Percentiles rank a stretch among this genome's conserved stretches.
phyloP scores from a whole-genome alignment of 2,329 filamentous ascomycete genomes.

The Claviceps sp. region DNA sequence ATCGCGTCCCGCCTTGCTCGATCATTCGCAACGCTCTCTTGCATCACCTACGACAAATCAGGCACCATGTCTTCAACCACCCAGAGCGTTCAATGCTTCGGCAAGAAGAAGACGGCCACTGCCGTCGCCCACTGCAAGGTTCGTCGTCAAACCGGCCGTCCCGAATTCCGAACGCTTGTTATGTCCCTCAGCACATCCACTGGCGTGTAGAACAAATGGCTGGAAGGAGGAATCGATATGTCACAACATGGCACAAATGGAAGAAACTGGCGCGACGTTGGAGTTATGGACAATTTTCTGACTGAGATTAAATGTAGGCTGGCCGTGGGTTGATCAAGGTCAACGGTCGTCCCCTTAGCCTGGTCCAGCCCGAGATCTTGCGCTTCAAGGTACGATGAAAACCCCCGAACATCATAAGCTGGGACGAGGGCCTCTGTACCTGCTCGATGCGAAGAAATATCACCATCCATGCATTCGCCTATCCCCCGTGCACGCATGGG shows the following conservation, averaged over 20 bases:
- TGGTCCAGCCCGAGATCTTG: slow-evolving; percentile 92
- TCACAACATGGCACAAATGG: background rate
- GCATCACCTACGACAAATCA: slow-evolving; percentile 14
- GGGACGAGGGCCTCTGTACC: background rate
- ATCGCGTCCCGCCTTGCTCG: slow-evolving; percentile 2
- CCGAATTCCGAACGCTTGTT: background rate
- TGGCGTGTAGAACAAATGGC: background rate
- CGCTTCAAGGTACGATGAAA: slow-evolving; percentile 71
- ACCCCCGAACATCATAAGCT: background rate
- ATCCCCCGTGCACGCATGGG: background rate
- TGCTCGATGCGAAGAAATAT: background rate
- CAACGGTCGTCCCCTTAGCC: slow-evolving; percentile 89
- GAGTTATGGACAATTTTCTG: background rate
- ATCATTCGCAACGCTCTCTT: slow-evolving; percentile 5
- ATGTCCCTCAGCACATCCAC: background rate
- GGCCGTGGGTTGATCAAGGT: slow-evolving; percentile 80
- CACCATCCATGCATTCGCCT: background rate
- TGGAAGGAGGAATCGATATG: background rate
- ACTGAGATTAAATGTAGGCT: slow-evolving; percentile 24
- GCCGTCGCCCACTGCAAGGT: slow-evolving; percentile 90
- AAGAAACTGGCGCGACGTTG: background rate
- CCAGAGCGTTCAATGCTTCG: slow-evolving; percentile 93
- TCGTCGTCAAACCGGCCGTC: slow-evolving; percentile 21
- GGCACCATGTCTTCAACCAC: slow-evolving; percentile 61
- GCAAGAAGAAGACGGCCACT: slow-evolving; percentile 91